Base-by-base conservation (phyloP, 2,329 filamentous ascomycete species). In the Orbilia brochopaga region DNA sequence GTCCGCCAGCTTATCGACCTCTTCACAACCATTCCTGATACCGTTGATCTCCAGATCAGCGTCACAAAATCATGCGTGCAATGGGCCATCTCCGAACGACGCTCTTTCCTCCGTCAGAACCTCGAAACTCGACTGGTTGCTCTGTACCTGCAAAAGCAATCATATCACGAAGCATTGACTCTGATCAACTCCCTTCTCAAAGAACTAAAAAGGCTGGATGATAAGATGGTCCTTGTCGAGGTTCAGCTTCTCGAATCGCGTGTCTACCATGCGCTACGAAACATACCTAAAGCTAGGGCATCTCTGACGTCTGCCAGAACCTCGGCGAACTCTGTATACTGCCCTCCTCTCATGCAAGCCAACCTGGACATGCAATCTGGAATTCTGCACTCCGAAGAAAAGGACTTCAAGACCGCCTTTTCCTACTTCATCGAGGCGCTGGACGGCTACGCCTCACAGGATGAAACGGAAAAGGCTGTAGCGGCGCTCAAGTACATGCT, bases 11-110 rank as follows among this genome's bases (percentile, higher is more conserved):
- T 99, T 24, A 90, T 99, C 80, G 94, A 99, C 81, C 88, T 97
- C 80, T 94, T 97, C 84, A 87, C 90, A 77, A 86, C 90, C 78
- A 97, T 97, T 77, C 94, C 95, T 78, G 90, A 97, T 82, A 94
- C 91, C 77, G 90, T 90, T 83, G 94, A 99, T 80, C 90, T 89
- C 79, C 94, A 99, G 83, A 92, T 96, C 80, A 83, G 88, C 80
- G 91, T 97, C 77, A 99, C 94, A 78, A 96, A 96, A 82, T 96
- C 94, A 82, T 97, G 92, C 83, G 99, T 99, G 87, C 93, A 97
- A 83, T 99, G 94, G 94, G 94, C 94, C 54, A 91, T 93, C 61
- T 90, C 91, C 58, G 92, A 97, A 83, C 90, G 92, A 77, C 90
- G 94, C 79, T 91, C 91, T 72, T 99, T 99, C 85, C 87, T 99